These are phyloP conservation scores for Bidens hawaiensis DNA, from an alignment of 140 eudicot species.

Conservation along the genomic window DNA sequence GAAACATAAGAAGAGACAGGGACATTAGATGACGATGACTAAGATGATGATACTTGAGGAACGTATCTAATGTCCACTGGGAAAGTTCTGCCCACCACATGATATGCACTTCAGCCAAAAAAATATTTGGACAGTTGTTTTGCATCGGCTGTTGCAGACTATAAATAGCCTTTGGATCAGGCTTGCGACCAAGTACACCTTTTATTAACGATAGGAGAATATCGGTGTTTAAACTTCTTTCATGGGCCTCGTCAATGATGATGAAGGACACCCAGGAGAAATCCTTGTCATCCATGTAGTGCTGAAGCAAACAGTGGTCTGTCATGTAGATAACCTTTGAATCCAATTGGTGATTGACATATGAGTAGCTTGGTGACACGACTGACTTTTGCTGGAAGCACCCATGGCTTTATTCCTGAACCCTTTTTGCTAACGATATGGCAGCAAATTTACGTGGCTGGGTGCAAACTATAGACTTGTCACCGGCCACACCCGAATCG, in stretches of 20 bases:
- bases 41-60: conserved; percentile 32
- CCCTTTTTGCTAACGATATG: conserved; percentile 66
- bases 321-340: conserved; percentile 66
- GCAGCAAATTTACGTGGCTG: conserved; percentile 98
- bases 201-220: conserved; percentile 74
- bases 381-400: conserved; percentile 45
- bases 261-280: conserved; percentile 72
- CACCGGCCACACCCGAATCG: conserved; percentile 61
- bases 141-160: conserved; percentile 96
- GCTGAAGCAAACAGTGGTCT: conserved; percentile 89
- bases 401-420: conserved; percentile 64
- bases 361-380: conserved; percentile 49
- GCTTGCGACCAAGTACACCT: conserved; percentile 52
- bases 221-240: conserved; percentile 88
- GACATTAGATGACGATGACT: conserved; percentile 23
- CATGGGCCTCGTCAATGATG: conserved; percentile 94
- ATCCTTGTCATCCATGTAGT: conserved; percentile 61
- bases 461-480: conserved; percentile 74
- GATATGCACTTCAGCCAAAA: conserved; percentile 50
- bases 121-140: conserved; percentile 70
- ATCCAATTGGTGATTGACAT: conserved; percentile 33
- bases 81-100: conserved; percentile 75
- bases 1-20: conserved; percentile 50
- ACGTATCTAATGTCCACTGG: conserved; percentile 76
- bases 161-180: conserved; percentile 63